Evolutionary conservation across 2,329 filamentous ascomycete species (phyloP).

Genomic region (Rhinocladiella mackenziei): DNA sequence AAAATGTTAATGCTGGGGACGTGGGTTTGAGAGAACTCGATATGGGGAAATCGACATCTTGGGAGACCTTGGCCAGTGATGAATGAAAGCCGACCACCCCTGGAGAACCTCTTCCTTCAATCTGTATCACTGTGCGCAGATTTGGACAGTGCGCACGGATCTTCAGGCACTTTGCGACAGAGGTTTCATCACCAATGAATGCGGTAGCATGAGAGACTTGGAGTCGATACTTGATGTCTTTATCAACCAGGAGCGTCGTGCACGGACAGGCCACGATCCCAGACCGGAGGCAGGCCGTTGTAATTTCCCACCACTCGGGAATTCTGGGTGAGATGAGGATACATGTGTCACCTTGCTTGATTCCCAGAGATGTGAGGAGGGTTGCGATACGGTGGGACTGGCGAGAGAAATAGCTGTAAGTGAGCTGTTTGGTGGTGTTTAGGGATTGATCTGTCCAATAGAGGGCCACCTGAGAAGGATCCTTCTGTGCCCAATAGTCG

Average conservation of each 20-base stretch:
- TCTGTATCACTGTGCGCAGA: conserved; percentile 36
- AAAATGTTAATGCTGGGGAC: conserved; percentile 38
- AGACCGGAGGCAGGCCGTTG: conserved; percentile 36
- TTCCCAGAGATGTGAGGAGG: conserved; percentile 34
- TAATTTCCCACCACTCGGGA: conserved; percentile 42
- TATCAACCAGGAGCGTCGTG: conserved; percentile 38
- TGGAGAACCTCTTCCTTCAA: conserved; percentile 14
- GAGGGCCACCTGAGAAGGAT: conserved; percentile 35
- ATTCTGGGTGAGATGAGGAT: conserved; percentile 38
- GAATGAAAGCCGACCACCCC: conserved; percentile 32
- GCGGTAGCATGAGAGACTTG: conserved; percentile 35
- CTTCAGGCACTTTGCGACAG: conserved; percentile 35
- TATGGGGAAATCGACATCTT: conserved; percentile 21
- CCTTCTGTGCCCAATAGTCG: conserved; percentile 38
- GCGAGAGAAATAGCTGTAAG: conserved; percentile 37
- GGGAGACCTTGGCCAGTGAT: conserved; percentile 30
- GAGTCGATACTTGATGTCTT: conserved; percentile 40
- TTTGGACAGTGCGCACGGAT: conserved; percentile 34
- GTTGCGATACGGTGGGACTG: conserved; percentile 38
- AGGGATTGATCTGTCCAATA: conserved; percentile 39
- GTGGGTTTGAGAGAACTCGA: conserved; percentile 28
- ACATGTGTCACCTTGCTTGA: conserved; percentile 35
- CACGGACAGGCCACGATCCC: conserved; percentile 40
- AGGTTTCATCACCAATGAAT: conserved; percentile 38
- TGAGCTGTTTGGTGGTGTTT: conserved; percentile 31